These are phyloP conservation scores for Leccinum longicurvipes DNA, from an alignment of 768 basidiomycete genomes.

Conservation along the genomic window DNA sequence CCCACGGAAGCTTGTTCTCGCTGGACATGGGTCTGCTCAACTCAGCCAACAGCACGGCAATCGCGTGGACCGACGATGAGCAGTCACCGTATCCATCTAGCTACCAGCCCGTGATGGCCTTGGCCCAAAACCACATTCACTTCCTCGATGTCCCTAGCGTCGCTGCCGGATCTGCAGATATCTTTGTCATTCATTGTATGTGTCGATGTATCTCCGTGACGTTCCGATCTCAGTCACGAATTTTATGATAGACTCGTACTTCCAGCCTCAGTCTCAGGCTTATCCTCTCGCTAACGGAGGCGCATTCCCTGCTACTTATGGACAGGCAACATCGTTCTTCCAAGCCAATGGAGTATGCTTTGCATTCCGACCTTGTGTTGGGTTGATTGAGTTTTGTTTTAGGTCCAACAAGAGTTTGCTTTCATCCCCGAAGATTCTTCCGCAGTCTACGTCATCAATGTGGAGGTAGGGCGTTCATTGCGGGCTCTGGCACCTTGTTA, in stretches of 20 bases:
- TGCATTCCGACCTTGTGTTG: background rate
- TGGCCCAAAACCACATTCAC: conserved; percentile 84
- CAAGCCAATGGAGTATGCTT: conserved; percentile 44
- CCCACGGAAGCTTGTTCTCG: conserved; percentile 59
- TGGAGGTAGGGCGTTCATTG: conserved; percentile 41
- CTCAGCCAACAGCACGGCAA: conserved; percentile 51
- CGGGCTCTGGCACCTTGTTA: background rate
- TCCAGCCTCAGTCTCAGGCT: conserved; percentile 67
- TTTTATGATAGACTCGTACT: conserved; percentile 56
- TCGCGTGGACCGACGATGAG: conserved; percentile 65
- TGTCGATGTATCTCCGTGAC: conserved; percentile 1
- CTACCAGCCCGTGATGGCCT: conserved; percentile 73
- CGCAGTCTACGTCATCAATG: conserved; percentile 70
- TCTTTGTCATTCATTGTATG: conserved; percentile 89
- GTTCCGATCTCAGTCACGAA: background rate
- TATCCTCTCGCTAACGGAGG: conserved; percentile 47
- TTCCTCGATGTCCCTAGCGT: conserved; percentile 72
- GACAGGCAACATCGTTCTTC: conserved; percentile 72
- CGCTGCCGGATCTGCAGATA: conserved; percentile 64
- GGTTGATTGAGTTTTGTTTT: background rate
- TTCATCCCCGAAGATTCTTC: conserved; percentile 75
- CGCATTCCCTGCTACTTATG: conserved; percentile 64
- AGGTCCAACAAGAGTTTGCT: conserved; percentile 73
- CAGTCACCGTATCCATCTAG: conserved; percentile 51
- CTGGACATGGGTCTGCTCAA: conserved; percentile 69